These are phyloP conservation scores for Cochlearia excelsa DNA, from an alignment of 345 rosid genomes.

Conservation along the genomic window DNA sequence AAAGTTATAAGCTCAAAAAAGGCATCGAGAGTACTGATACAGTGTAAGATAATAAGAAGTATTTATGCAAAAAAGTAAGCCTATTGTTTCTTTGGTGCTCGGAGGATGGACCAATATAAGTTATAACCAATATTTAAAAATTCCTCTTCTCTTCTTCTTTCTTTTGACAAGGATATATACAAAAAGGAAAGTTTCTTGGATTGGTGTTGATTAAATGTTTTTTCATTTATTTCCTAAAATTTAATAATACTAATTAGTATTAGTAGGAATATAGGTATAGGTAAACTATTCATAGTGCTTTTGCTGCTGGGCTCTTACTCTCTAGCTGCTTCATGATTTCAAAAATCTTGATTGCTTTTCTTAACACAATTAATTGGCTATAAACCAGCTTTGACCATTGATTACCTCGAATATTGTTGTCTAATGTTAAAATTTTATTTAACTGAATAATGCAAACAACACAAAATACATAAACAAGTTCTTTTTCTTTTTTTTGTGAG, in stretches of 20 bases:
- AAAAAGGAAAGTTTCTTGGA: constrained; percentile 1
- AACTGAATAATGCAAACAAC: too few species aligned
- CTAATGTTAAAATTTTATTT: background rate
- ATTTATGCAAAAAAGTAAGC: constrained; percentile 32
- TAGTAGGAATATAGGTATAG: constrained; percentile 14
- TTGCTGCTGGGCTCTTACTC: constrained; percentile 21
- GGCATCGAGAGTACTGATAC: constrained; percentile 19
- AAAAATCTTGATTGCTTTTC: constrained; percentile 25
- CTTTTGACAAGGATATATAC: constrained; percentile 16
- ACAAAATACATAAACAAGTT: too few species aligned
- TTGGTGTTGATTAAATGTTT: background rate
- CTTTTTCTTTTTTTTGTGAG: background rate
- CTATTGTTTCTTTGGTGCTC: constrained; percentile 25
- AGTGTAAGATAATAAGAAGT: constrained; percentile 27
- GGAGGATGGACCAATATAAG: constrained; percentile 29
- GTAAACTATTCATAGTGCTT: constrained; percentile 24
- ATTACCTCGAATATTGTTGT: constrained; percentile 20
- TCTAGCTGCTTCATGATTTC: constrained; percentile 32
- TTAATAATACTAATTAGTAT: constrained; percentile 1
- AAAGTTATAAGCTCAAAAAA: constrained; percentile 35
- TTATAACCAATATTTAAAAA: background rate
- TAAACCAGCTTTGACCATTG: constrained; percentile 26
- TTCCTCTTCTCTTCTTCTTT: constrained; percentile 6
- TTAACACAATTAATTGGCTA: constrained; percentile 14
- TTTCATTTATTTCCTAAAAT: constrained; percentile 1